Evolutionary conservation across 192 early-diverging fungal genomes (phyloP).

Genomic region (Backusella psychrophila): DNA sequence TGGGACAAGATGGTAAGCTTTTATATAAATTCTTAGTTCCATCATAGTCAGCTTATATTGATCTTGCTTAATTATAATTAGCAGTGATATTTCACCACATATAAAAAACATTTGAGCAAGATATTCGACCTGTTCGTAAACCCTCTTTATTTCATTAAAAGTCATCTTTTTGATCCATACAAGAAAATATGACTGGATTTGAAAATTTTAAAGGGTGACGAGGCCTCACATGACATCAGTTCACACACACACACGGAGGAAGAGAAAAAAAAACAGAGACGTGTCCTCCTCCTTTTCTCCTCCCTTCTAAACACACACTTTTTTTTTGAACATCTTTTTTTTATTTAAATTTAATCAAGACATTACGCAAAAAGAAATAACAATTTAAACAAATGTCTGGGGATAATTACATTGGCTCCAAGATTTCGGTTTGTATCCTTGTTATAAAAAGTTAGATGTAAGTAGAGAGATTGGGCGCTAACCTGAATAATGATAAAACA

Average conservation of each 20-base stretch:
- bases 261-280: neutral
- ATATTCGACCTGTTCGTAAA: too few relatives aligned
- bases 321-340: neutral
- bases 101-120: too few relatives aligned
- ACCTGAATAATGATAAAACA: slow-evolving; percentile 9
- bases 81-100: too few relatives aligned
- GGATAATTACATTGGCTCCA: slow-evolving; percentile 56
- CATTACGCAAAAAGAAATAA: neutral
- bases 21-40: too few relatives aligned
- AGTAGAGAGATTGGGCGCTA: neutral
- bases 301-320: neutral
- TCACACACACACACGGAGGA: neutral
- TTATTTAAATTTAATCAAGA: neutral
- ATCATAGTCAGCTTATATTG: too few relatives aligned
- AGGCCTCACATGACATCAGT: slow-evolving; percentile 1
- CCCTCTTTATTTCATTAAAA: too few relatives aligned
- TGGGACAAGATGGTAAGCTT: too few relatives aligned
- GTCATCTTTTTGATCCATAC: too few relatives aligned
- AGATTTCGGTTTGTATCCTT: slow-evolving; percentile 43
- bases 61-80: too few relatives aligned
- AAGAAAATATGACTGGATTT: too few relatives aligned
- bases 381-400: slow-evolving; percentile 23
- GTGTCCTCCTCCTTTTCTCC: neutral
- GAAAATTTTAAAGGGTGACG: neutral
- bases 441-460: slow-evolving; percentile 33